These are phyloP conservation scores for Cicer cuneatum DNA, from an alignment of 306 rosid genomes.

Conservation along the genomic window DNA sequence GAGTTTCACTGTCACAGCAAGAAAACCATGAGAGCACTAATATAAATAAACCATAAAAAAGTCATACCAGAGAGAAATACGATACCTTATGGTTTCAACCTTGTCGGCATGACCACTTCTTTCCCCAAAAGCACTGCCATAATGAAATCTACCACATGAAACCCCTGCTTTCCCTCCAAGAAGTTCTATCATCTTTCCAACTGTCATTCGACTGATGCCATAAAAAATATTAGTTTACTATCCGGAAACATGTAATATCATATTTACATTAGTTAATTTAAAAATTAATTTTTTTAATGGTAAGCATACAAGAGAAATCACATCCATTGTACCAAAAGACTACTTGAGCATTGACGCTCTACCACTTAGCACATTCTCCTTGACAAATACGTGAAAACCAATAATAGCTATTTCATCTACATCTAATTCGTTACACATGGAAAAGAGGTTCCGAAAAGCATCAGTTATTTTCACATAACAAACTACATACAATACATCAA, in stretches of 20 bases:
- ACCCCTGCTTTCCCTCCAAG: conserved; percentile 98
- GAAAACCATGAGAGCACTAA: conserved; percentile 33
- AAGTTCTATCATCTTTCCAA: conserved; percentile 98
- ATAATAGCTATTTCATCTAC: background rate
- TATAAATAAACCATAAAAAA: conserved; percentile 17
- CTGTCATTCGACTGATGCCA: conserved; percentile 92
- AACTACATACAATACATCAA: background rate
- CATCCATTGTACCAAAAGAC: conserved; percentile 14
- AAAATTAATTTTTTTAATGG: background rate
- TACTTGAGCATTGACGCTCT: background rate
- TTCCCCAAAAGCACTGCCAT: conserved; percentile 99
- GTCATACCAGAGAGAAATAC: conserved; percentile 18
- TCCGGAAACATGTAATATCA: background rate
- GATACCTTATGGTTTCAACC: conserved; percentile 89
- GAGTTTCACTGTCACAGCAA: conserved; percentile 73
- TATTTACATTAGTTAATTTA: background rate
- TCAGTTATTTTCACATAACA: conserved; percentile 5
- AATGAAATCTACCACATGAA: conserved; percentile 93
- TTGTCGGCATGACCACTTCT: conserved; percentile 99
- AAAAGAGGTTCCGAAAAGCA: background rate
- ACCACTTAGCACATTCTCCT: background rate
- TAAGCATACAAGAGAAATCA: conserved; percentile 5
- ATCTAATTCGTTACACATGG: background rate
- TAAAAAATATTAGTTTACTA: conserved; percentile 24
- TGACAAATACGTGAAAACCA: conserved; percentile 5